Base-by-base conservation (phyloP, 169 alveolate genomes). In the Theileria annulata region DNA sequence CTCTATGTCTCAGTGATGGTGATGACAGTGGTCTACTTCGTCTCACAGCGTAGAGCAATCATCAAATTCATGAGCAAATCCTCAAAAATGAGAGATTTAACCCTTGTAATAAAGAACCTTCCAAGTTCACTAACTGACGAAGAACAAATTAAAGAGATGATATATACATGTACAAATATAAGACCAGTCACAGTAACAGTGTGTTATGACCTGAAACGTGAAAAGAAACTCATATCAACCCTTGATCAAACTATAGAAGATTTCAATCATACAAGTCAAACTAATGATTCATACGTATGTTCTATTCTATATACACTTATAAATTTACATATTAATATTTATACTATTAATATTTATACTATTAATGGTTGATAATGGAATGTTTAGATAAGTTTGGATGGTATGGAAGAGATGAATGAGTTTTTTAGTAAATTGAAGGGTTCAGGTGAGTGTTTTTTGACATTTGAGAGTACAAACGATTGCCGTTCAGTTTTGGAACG, bases 1-100 rank as follows among this genome's bases (percentile, higher is more conserved):
- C 63, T 76, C 15, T 82, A 82, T 59, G 2, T 82, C 8, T 59
- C 71, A 17, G 71, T 82, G n/a, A 82, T 82, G 89, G 75, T 37
- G 17, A n/a, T 70, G 27, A 82, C 89, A 3, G 37, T 82, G 30
- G 81, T 69, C 21, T 82, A 72, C 30, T 63, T 71, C 37, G 35
- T 71, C 49, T 70, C 73, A n/a, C 89, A 82, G 81, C 66, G 82
- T n/a, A 48, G 59, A 62, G 62, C 77, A 28, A 21, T 82, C 30
- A 0, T 27, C n/a, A 28, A 33, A 33, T 35, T 69, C 59, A 66
- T 64, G 80, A 58, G 47, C 51, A 64, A 33, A 15, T 66, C 62
- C 25, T n/a, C 77, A 28, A 80, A 66, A 59, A 66, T 68, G 23
- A 78, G 77, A 51, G 33, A 76, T 47, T 58, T 75, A 31, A 82